phyloP scores from a whole-genome alignment of 129 eudicot species.

The Solidago caesia region DNA sequence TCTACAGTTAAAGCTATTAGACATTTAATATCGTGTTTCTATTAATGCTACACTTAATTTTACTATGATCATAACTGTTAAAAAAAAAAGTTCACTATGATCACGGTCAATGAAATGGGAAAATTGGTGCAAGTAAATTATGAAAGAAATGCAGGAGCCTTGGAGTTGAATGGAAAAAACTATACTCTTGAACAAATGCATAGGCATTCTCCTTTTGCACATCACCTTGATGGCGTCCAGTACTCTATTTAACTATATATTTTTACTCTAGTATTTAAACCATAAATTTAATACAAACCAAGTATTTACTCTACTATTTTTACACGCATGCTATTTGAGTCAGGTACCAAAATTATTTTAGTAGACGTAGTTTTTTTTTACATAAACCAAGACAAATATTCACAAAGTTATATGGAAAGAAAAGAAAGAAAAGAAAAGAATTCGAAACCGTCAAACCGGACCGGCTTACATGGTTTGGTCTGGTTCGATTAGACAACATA shows the following conservation, averaged over 20 bases:
- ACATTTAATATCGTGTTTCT: conserved; percentile 38
- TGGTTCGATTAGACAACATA: too few relatives aligned
- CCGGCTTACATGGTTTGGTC: too few relatives aligned
- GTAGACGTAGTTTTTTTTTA: too few relatives aligned
- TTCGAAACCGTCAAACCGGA: too few relatives aligned
- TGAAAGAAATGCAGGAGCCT: conserved; percentile 47
- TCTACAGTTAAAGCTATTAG: conserved; percentile 53
- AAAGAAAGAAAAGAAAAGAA: too few relatives aligned
- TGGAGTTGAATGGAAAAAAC: conserved; percentile 51
- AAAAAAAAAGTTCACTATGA: not conserved
- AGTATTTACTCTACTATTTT: too few relatives aligned
- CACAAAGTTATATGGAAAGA: too few relatives aligned
- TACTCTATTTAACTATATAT: conserved; percentile 22
- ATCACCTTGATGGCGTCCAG: conserved; percentile 61
- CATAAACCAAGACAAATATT: too few relatives aligned
- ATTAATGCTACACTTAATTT: conserved; percentile 52
- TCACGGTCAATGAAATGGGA: conserved; percentile 5
- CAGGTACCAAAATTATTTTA: too few relatives aligned
- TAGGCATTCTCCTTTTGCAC: conserved; percentile 98
- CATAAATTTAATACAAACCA: not conserved
- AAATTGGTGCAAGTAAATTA: conserved; percentile 50
- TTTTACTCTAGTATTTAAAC: not conserved
- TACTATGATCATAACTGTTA: too few relatives aligned
- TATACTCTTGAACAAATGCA: conserved; percentile 76
- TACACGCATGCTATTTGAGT: too few relatives aligned